These are phyloP conservation scores for Trifolium pratense DNA, from an alignment of 306 rosid species.

Conservation along the genomic window DNA sequence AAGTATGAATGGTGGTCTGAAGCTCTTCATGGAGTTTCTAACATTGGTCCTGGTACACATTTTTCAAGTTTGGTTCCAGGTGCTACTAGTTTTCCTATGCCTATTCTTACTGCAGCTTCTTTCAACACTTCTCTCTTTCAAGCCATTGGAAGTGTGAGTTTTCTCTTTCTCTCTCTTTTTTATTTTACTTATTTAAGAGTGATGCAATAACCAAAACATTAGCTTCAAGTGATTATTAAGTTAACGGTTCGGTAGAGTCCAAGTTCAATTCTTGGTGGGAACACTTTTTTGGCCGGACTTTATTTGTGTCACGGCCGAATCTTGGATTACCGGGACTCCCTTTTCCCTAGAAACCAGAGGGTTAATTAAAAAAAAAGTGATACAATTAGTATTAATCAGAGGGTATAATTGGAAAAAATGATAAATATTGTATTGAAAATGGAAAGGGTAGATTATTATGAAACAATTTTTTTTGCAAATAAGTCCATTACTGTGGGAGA, in stretches of 20 bases:
- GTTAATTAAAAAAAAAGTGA: no score
- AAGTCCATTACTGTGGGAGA: background rate
- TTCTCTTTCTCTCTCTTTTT: background rate
- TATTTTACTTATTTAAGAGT: no score
- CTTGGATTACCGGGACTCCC: no score
- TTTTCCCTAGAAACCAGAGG: no score
- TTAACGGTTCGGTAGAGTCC: no score
- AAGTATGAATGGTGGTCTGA: slow-evolving; percentile 98
- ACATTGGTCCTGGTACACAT: slow-evolving; percentile 77
- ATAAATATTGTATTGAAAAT: background rate
- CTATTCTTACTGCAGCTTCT: slow-evolving; percentile 89
- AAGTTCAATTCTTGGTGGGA: no score
- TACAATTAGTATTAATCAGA: slow-evolving; percentile 17
- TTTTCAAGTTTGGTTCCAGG: slow-evolving; percentile 76
- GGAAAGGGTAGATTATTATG: background rate
- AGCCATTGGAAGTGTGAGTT: slow-evolving; percentile 85
- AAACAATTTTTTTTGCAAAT: background rate
- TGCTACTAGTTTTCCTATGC: slow-evolving; percentile 94
- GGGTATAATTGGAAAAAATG: background rate
- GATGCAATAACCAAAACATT: no score
- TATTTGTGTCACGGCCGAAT: no score
- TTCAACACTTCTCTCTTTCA: slow-evolving; percentile 84
- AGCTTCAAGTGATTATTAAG: no score
- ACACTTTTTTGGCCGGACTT: no score
- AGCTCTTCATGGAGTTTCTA: slow-evolving; percentile 92